phyloP scores from a whole-genome alignment of 2,329 filamentous ascomycete species.

The Alternaria tenuissima region DNA sequence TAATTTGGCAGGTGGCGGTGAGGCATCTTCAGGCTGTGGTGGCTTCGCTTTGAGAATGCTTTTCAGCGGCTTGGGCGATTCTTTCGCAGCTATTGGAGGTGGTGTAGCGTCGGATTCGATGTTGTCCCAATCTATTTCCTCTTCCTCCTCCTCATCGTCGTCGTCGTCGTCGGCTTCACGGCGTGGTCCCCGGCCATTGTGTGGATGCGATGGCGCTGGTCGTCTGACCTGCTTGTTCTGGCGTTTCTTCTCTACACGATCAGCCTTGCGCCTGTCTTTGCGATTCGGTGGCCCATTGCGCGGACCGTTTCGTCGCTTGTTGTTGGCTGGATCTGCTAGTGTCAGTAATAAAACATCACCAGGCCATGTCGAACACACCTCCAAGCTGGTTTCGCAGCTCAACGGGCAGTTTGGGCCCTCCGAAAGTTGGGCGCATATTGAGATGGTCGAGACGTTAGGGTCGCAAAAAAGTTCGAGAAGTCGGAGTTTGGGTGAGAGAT shows the following conservation, averaged over 20 bases:
- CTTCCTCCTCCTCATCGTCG: conserved; percentile 36
- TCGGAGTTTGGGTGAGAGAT: conserved; percentile 35
- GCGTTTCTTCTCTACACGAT: conserved; percentile 68
- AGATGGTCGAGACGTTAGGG: conserved; percentile 18
- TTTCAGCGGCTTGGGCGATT: conserved; percentile 39
- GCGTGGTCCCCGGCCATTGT: conserved; percentile 26
- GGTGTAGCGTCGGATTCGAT: conserved; percentile 44
- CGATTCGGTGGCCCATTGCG: conserved; percentile 52
- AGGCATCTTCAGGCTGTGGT: conserved; percentile 12
- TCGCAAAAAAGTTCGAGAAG: conserved; percentile 43
- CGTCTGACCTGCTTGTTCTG: conserved; percentile 41
- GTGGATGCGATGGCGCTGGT: conserved; percentile 23
- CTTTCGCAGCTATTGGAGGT: conserved; percentile 26
- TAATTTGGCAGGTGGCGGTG: conserved; percentile 35
- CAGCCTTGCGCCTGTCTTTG: conserved; percentile 73
- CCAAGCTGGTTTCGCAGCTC: conserved; percentile 56
- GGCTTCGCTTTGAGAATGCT: conserved; percentile 39
- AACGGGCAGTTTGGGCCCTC: conserved; percentile 57
- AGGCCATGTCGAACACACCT: conserved; percentile 19
- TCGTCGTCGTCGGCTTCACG: conserved; percentile 12
- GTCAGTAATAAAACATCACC: conserved; percentile 8
- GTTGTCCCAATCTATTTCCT: conserved; percentile 42
- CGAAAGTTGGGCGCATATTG: conserved; percentile 51
- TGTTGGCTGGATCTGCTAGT: conserved; percentile 38
- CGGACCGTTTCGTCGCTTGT: conserved; percentile 31